phyloP scores from a whole-genome alignment of 164 flowering plant species.

The Macadamia tetraphylla region DNA sequence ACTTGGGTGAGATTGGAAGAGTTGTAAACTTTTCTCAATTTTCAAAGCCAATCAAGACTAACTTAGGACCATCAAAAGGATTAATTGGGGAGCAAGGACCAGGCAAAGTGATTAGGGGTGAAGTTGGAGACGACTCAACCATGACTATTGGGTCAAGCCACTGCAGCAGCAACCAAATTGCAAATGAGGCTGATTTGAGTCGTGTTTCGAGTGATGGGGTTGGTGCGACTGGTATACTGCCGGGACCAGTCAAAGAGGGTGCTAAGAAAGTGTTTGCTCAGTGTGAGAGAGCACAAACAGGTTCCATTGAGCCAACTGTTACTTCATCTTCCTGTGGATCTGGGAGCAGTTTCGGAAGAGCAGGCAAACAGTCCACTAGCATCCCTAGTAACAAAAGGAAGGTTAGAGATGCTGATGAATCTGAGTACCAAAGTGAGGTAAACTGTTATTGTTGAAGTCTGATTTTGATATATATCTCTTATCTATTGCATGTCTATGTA shows the following conservation, averaged over 20 bases:
- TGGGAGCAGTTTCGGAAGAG: conserved; percentile 42
- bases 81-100: conserved; percentile 9
- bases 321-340: conserved; percentile 59
- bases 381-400: conserved; percentile 43
- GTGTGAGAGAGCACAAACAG: conserved; percentile 27
- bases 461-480: not conserved
- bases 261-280: conserved; percentile 14
- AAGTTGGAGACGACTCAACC: conserved; percentile 33
- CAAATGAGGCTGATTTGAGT: conserved; percentile 35
- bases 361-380: conserved; percentile 27
- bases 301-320: conserved; percentile 29
- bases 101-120: conserved; percentile 12
- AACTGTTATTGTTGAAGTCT: not conserved
- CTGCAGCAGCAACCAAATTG: conserved; percentile 53
- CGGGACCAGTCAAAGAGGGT: conserved; percentile 18
- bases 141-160: conserved; percentile 57
- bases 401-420: conserved; percentile 36
- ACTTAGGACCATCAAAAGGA: conserved; percentile 14
- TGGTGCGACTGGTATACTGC: conserved; percentile 22
- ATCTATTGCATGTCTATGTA: not conserved
- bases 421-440: conserved; percentile 44
- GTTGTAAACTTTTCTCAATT: conserved; percentile 21
- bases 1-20: conserved; percentile 5
- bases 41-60: conserved; percentile 12
- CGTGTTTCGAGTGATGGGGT: conserved; percentile 29